Conservation (phyloP, 257 asterid genomes). For the Ilex aquifolium region DNA sequence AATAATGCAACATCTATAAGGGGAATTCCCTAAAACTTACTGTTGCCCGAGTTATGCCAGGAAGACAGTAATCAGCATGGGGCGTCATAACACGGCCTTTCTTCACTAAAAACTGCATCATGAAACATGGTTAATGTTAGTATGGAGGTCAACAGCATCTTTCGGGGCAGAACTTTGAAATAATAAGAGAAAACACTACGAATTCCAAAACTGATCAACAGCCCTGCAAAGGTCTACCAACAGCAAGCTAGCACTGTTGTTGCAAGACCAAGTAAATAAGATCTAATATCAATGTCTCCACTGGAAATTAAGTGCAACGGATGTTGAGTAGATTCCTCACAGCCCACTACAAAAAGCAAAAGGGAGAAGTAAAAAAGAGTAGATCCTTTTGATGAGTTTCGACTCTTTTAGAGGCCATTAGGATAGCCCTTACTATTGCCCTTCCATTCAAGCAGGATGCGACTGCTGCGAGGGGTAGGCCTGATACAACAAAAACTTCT, state of each 20-base stretch:
- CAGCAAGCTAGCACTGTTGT: background rate
- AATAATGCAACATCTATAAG: slow-evolving; percentile 2
- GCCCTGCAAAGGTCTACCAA: background rate
- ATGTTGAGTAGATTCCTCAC: background rate
- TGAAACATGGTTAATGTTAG: slow-evolving; percentile 3
- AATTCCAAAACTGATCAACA: slow-evolving; percentile 5
- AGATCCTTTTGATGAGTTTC: too few relatives aligned
- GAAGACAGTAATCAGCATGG: slow-evolving; percentile 88
- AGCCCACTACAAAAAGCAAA: background rate
- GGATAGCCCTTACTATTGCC: too few relatives aligned
- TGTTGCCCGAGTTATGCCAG: slow-evolving; percentile 79
- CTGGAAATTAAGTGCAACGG: background rate
- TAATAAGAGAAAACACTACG: background rate
- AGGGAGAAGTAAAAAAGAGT: background rate
- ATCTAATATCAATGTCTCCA: background rate
- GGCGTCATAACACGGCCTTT: slow-evolving; percentile 71
- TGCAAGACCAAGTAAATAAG: background rate
- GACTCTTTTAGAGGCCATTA: too few relatives aligned
- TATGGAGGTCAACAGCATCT: background rate
- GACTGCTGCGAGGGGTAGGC: too few relatives aligned
- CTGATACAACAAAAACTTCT: too few relatives aligned
- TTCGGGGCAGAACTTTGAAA: background rate
- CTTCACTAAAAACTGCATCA: slow-evolving; percentile 75
- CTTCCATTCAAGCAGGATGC: too few relatives aligned
- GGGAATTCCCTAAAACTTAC: slow-evolving; percentile 39